Conservation (phyloP, 179 eudicot species). For the Monotropa hypopitys region DNA sequence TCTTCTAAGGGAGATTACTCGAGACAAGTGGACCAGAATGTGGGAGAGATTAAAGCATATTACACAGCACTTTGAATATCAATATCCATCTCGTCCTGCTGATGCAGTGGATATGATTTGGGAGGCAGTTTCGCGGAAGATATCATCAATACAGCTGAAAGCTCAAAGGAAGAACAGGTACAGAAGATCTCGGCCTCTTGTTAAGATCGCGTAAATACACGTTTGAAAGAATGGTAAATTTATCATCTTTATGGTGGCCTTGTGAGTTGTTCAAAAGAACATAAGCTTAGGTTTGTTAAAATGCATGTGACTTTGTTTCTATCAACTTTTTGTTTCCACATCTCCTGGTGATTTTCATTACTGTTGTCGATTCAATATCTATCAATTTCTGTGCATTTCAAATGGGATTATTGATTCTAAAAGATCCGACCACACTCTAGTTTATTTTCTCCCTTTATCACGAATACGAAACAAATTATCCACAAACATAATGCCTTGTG, state of each 20-base stretch:
- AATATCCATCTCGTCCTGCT: slow-evolving; percentile 53
- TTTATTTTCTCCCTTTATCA: neutral
- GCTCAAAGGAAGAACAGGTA: slow-evolving; percentile 45
- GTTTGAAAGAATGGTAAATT: neutral
- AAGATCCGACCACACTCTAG: neutral
- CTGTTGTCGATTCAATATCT: neutral
- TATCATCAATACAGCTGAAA: slow-evolving; percentile 16
- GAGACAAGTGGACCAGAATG: slow-evolving; percentile 74
- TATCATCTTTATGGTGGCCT: neutral
- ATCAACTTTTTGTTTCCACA: neutral
- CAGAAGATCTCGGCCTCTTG: slow-evolving; percentile 25
- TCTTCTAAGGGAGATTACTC: slow-evolving; percentile 46
- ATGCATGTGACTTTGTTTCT: neutral
- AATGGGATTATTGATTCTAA: neutral
- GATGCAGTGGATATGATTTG: slow-evolving; percentile 97
- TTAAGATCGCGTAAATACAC: neutral
- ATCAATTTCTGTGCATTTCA: neutral
- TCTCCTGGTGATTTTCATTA: neutral
- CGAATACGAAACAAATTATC: neutral
- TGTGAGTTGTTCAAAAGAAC: neutral
- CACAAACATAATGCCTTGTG: neutral
- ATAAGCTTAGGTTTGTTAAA: neutral
- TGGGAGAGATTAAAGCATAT: slow-evolving; percentile 72
- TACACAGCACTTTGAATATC: slow-evolving; percentile 62
- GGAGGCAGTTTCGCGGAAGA: slow-evolving; percentile 62